phyloP scores from a whole-genome alignment of 768 basidiomycete genomes.

The Cystofilobasidium macerans region DNA sequence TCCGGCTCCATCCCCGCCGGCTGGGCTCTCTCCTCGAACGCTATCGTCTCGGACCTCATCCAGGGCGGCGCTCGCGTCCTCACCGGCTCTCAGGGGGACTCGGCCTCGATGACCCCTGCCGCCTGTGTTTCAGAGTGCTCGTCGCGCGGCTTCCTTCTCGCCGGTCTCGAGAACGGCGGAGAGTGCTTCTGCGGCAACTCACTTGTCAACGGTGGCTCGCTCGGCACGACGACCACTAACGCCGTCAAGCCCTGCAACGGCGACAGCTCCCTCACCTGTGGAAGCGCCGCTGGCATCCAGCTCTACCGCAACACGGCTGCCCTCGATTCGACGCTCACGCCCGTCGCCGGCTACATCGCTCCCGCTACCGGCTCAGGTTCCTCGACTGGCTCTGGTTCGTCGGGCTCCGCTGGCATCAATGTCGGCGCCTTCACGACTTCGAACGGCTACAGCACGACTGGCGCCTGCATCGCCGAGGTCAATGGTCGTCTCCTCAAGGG shows the following conservation, averaged over 20 bases:
- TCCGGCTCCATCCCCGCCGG: not conserved
- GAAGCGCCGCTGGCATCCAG: too few species aligned
- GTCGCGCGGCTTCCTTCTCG: not conserved
- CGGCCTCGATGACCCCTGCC: not conserved
- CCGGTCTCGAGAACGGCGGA: not conserved
- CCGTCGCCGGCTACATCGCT: too few species aligned
- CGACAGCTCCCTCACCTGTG: too few species aligned
- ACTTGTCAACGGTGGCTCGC: constrained; percentile 45
- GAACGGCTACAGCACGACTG: not conserved
- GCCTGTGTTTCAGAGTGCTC: not conserved
- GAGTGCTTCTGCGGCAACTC: constrained; percentile 42
- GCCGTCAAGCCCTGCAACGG: constrained; percentile 27
- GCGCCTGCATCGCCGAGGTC: not conserved
- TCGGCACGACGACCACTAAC: constrained; percentile 24
- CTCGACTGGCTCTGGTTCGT: too few species aligned
- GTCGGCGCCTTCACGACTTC: not conserved
- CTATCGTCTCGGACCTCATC: not conserved
- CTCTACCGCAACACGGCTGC: too few species aligned
- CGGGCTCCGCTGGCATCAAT: not conserved
- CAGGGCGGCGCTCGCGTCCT: not conserved
- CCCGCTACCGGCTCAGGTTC: not conserved
- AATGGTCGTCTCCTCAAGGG: not conserved
- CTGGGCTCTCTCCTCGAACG: not conserved
- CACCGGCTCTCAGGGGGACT: not conserved
- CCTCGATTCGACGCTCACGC: too few species aligned